Evolutionary conservation across 805 yeast species (phyloP), one percentile per base, ranked within the genome.

Genomic region (Candida odintsovae): DNA sequence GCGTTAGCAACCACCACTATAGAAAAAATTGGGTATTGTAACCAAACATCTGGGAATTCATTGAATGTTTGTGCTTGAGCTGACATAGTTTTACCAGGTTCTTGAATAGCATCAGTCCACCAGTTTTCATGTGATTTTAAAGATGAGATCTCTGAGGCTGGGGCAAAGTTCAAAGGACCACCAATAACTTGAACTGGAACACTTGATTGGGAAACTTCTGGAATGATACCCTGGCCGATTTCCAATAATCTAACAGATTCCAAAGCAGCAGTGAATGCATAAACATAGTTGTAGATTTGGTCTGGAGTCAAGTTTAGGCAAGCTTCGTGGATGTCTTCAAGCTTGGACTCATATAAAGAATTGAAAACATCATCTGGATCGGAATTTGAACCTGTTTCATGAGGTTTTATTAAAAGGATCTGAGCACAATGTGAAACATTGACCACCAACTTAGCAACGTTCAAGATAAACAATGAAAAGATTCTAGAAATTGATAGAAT

Each of bases 41-140:
- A 46, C 75, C 75, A 71, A 1, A 63, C 64, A 49, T 69, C 73
- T n/a, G 71, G 69, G 41, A 47, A 53, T 37, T 51, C 59, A 35
- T 49, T 48, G 31, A 47, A 49, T 1, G 50, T 41, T 21, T 51
- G 44, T 2, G 48, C 61, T 29, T 49, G 53, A 1, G 63, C 58
- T 42, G 60, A 47, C 47, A 33, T 43, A 3, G 47, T 40, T 35
- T 50, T 53, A 0, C 60, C 62, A 16, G 45, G 51, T 38, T 57
- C 61, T 18, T 50, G 52, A 10, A 56, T 47, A 2, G 59, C 52
- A 38, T 52, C 57, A 10, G 51, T 45, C 63, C 64, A 60, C 64
- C 64, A 60, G 15, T 51, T 45, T 23, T 53, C 58, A 10, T 44
- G 35, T 1, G 59, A 43, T 38, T 49, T 50, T 50, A 59, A 41